phyloP scores from a whole-genome alignment of 805 yeast species.

The Lipomyces yamadae region DNA sequence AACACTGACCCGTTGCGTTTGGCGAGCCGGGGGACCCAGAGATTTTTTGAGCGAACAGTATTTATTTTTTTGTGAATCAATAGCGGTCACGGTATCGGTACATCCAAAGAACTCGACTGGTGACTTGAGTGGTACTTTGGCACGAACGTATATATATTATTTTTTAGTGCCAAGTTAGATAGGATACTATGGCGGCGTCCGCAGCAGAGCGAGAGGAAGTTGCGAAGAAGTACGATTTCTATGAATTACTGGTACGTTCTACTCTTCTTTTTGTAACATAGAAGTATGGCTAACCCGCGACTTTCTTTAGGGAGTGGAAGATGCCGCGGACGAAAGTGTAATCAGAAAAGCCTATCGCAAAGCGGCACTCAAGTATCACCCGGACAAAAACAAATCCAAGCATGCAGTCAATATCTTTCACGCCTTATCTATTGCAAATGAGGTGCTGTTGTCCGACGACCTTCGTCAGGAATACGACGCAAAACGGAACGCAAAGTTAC shows the following conservation, averaged over 20 bases:
- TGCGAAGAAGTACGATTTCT: slow-evolving; percentile 34
- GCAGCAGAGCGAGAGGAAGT: slow-evolving; percentile 32
- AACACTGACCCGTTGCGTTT: too few species aligned
- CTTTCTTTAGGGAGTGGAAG: slow-evolving; percentile 56
- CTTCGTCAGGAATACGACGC: slow-evolving; percentile 83
- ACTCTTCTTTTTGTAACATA: background rate
- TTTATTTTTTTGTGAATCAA: too few species aligned
- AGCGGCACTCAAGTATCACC: slow-evolving; percentile 82
- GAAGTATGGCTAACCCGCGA: background rate
- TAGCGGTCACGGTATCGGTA: too few species aligned
- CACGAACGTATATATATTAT: background rate
- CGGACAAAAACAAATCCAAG: slow-evolving; percentile 81
- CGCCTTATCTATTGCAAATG: slow-evolving; percentile 94
- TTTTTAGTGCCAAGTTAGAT: background rate
- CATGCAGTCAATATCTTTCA: slow-evolving; percentile 87
- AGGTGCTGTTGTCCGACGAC: slow-evolving; percentile 76
- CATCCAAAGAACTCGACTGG: too few species aligned
- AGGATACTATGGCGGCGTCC: slow-evolving; percentile 15
- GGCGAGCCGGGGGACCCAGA: too few species aligned
- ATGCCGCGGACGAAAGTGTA: slow-evolving; percentile 68
- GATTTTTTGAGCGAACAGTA: too few species aligned
- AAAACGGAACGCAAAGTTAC: slow-evolving; percentile 23
- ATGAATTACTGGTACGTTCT: slow-evolving; percentile 29
- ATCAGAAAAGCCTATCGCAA: slow-evolving; percentile 84
- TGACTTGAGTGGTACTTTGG: background rate